phyloP scores from a whole-genome alignment of 78 protist species.

The Dictyostelium brefeldianum region DNA sequence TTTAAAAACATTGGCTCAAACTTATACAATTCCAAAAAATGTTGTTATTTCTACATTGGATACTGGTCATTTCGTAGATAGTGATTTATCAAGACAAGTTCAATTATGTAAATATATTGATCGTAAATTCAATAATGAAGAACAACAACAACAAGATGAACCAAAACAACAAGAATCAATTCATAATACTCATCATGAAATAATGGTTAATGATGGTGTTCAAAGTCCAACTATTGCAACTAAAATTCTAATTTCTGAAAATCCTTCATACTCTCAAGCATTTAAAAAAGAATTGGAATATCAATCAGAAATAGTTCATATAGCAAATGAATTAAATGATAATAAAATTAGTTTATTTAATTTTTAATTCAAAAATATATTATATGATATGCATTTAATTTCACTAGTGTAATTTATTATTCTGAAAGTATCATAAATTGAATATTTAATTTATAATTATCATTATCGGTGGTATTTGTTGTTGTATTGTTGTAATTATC shows the following conservation, averaged over 20 bases:
- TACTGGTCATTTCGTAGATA: not conserved
- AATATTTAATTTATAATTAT: conserved; percentile 10
- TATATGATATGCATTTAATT: too few relatives aligned
- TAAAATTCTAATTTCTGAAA: not conserved
- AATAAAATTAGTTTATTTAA: not conserved
- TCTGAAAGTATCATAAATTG: not conserved
- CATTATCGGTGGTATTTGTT: not conserved
- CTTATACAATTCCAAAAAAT: not conserved
- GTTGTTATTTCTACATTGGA: not conserved
- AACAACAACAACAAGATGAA: too few relatives aligned
- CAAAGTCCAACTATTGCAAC: conserved; percentile 4
- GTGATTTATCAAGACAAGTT: conserved; percentile 1
- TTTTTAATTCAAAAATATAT: not conserved
- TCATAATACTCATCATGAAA: not conserved
- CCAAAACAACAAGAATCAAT: not conserved
- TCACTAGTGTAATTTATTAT: too few relatives aligned
- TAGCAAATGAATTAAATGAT: not conserved
- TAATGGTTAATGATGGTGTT: not conserved
- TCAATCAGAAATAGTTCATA: not conserved
- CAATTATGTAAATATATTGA: not conserved
- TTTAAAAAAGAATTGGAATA: not conserved
- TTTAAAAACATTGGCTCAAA: not conserved
- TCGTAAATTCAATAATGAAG: not conserved
- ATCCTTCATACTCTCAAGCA: not conserved
- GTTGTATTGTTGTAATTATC: not conserved